Base-by-base conservation (phyloP, 257 asterid genomes). In the Gentiana dahurica region DNA sequence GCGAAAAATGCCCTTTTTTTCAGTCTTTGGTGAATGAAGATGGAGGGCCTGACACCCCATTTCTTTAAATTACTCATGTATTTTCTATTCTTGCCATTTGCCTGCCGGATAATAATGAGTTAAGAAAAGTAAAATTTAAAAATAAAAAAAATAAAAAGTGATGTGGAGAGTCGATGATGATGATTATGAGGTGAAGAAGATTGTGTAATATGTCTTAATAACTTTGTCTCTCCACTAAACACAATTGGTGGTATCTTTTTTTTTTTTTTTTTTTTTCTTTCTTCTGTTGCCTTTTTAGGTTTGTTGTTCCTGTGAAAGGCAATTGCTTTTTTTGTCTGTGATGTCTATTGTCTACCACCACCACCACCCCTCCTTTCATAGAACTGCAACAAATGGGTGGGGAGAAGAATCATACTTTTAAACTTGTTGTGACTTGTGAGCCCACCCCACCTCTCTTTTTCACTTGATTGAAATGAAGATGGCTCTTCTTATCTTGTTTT, bases 151-250 rank as follows among this genome's bases (percentile, higher is more conserved):
- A 41, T 43, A 83, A 73, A 68, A 79, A 68, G 45, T 51, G 46
- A 12, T 59, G 74, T 62, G 79, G 74, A 77, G 74, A 75, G 74
- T 63, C 73, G 72, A 71, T 55, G 64, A 32, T 64, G 32, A 4
- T 38, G 11, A 32, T 34, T 4, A 34, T 2, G 57, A 65, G 65
- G 65, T 8, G 64, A 34, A 32, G 49, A 41, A 41, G 46, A 11
- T 4, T 36, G 10, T 53, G 9, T 39, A 5, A 71, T 73, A 89
- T 74, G 95, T 84, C 96, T 79, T 10, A 79, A 24, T 24, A 24
- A 72, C 89, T 83, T 24, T 84, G 95, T 87, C 98, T 89, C 95
- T 94, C 80, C 94, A 94, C 90, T 87, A 80, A 70, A 71, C 83
- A 77, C 94, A 76, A 74, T 66, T 10, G 5, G 6, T 41, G 5